Evolutionary conservation across 495 filamentous ascomycete species (phyloP).

Genomic region (Penicillium cinerascens): DNA sequence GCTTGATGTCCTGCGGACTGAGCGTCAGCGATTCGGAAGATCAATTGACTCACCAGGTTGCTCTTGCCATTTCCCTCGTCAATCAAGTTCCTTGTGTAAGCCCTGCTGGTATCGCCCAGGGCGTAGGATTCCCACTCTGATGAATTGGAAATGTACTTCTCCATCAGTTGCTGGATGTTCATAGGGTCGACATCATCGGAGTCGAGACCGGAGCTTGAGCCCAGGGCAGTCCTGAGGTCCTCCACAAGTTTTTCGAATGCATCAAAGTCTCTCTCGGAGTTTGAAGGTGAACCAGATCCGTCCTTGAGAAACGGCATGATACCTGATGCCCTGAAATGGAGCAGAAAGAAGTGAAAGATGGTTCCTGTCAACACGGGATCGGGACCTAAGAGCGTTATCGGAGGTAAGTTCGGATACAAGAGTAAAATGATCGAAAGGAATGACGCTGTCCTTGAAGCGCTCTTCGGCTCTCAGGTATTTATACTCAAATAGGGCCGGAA

Average conservation of each 20-base stretch:
- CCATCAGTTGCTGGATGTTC: conserved; percentile 65
- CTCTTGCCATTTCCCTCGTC: conserved; percentile 89
- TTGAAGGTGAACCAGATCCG: conserved; percentile 5
- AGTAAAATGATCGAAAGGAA: neutral
- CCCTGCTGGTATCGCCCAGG: conserved; percentile 56
- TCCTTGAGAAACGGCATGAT: conserved; percentile 37
- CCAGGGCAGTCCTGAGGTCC: conserved; percentile 66
- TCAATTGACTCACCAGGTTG: conserved; percentile 62
- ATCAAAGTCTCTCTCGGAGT: conserved; percentile 21
- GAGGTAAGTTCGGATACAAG: conserved; percentile 7
- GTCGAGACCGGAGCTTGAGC: conserved; percentile 73
- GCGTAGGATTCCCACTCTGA: conserved; percentile 72
- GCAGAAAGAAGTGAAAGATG: neutral
- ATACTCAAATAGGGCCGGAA: neutral
- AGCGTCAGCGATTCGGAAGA: neutral
- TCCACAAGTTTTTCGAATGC: conserved; percentile 70
- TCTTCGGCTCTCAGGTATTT: neutral
- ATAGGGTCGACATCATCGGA: conserved; percentile 74
- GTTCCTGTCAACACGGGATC: neutral
- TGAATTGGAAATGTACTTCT: conserved; percentile 61
- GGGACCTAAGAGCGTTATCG: conserved; percentile 13
- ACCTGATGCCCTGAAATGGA: neutral
- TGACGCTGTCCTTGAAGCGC: neutral
- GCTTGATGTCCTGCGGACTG: too few species aligned
- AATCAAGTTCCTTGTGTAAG: conserved; percentile 85